Evolutionary conservation across 371 early-diverging fungal genomes (phyloP).

Genomic region (Mortierella sp.): DNA sequence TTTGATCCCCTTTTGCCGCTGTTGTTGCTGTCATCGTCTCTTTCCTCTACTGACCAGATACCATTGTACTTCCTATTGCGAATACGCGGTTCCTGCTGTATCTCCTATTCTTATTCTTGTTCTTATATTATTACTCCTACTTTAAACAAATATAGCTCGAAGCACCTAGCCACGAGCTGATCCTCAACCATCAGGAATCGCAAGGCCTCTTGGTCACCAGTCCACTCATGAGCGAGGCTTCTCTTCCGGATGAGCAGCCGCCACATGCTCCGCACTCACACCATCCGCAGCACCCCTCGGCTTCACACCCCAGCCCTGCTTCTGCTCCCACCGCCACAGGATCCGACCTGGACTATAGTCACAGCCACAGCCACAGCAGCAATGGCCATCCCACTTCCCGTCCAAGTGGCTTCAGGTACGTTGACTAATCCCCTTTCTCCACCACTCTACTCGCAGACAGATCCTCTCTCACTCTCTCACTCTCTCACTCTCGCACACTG

Average conservation of each 20-base stretch:
- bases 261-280: no score
- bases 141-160: slow-evolving; percentile 37
- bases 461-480: neutral
- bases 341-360: slow-evolving; percentile 11
- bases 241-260: slow-evolving; percentile 29
- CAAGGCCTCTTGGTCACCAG: slow-evolving; percentile 36
- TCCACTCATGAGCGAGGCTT: slow-evolving; percentile 49
- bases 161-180: slow-evolving; percentile 25
- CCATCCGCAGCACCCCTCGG: no score
- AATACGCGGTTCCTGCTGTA: no score
- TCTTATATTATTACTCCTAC: no score
- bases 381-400: slow-evolving; percentile 24
- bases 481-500: no score
- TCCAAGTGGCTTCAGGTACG: slow-evolving; percentile 23
- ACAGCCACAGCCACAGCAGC: slow-evolving; percentile 16
- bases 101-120: no score
- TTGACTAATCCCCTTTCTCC: neutral
- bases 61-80: no score
- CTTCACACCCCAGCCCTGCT: slow-evolving; percentile 4
- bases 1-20: no score
- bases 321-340: slow-evolving; percentile 9
- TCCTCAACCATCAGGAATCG: slow-evolving; percentile 38
- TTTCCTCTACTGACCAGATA: no score
- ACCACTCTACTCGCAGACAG: neutral
- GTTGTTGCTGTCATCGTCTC: no score